These are phyloP conservation scores for Gliomastix tumulicola DNA, from an alignment of 2,329 filamentous ascomycete species.

Conservation along the genomic window DNA sequence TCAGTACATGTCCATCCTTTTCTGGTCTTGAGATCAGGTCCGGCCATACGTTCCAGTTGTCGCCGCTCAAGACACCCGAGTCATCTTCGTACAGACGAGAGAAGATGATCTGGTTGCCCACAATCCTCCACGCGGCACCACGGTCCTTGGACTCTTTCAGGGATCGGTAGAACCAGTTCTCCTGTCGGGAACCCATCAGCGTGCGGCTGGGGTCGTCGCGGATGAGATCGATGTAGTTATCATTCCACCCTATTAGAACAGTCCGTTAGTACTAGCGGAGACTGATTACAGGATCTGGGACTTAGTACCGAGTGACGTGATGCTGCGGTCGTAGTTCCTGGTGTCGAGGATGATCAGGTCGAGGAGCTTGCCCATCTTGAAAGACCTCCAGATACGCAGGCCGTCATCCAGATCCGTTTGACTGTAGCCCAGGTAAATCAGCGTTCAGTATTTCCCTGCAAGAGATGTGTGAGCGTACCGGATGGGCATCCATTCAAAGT, in stretches of 20 bases:
- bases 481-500: conserved; percentile 52
- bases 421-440: conserved; percentile 8
- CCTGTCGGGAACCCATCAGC: conserved; percentile 66
- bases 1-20: too few relatives aligned
- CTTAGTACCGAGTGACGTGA: conserved; percentile 36
- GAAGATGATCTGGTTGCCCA: conserved; percentile 67
- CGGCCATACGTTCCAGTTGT: conserved; percentile 25
- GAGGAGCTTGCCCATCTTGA: conserved; percentile 58
- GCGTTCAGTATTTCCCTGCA: neutral
- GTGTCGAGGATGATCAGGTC: conserved; percentile 66
- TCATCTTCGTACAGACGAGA: conserved; percentile 36
- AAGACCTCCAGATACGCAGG: conserved; percentile 60
- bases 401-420: conserved; percentile 64
- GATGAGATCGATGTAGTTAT: conserved; percentile 53
- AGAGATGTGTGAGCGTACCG: conserved; percentile 11
- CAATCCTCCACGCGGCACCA: conserved; percentile 63
- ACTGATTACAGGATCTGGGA: neutral
- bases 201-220: conserved; percentile 59
- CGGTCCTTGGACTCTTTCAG: conserved; percentile 51
- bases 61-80: conserved; percentile 18
- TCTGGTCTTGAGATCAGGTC: neutral
- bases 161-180: conserved; percentile 65
- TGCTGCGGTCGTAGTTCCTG: conserved; percentile 59
- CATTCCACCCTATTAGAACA: conserved; percentile 52
- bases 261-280: too few relatives aligned